Percentiles rank a stretch among this genome's conserved stretches.
phyloP scores from a whole-genome alignment of 1,284 basidiomycete species.

The Heterobasidion annosum region DNA sequence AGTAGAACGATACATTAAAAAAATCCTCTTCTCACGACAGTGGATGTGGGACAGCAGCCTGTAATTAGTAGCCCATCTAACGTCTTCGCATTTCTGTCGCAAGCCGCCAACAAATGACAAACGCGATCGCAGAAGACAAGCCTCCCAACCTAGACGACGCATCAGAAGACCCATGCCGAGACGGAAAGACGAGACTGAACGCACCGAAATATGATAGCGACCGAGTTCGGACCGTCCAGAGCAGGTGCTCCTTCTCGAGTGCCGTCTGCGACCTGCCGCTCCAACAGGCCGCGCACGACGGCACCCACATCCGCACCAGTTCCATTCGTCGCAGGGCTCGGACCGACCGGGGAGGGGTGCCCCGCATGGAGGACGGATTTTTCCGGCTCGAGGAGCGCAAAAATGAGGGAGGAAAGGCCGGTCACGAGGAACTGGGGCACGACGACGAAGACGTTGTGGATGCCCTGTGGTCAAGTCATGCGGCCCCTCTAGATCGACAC shows the following conservation, averaged over 20 bases:
- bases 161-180: not conserved
- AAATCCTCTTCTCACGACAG: too few species aligned
- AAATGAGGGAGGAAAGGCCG: conserved; percentile 56
- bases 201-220: conserved; percentile 74
- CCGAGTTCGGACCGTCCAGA: conserved; percentile 43
- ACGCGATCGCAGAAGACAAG: conserved; percentile 61
- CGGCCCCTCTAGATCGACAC: not conserved
- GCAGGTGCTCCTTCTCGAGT: conserved; percentile 11
- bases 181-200: conserved; percentile 13
- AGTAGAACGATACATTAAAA: not conserved
- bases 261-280: conserved; percentile 9
- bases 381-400: conserved; percentile 56
- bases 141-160: conserved; percentile 53
- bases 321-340: conserved; percentile 14
- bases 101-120: conserved; percentile 59
- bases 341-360: not conserved
- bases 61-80: not conserved
- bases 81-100: conserved; percentile 42
- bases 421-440: conserved; percentile 68
- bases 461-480: conserved; percentile 45
- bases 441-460: conserved; percentile 88
- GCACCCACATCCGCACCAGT: conserved; percentile 6
- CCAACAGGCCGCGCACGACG: conserved; percentile 5
- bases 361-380: conserved; percentile 35
- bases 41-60: not conserved